Evolutionary conservation across 75 land plant species (phyloP), one percentile per base, ranked within the genome.

Genomic region (Pinus taeda): DNA sequence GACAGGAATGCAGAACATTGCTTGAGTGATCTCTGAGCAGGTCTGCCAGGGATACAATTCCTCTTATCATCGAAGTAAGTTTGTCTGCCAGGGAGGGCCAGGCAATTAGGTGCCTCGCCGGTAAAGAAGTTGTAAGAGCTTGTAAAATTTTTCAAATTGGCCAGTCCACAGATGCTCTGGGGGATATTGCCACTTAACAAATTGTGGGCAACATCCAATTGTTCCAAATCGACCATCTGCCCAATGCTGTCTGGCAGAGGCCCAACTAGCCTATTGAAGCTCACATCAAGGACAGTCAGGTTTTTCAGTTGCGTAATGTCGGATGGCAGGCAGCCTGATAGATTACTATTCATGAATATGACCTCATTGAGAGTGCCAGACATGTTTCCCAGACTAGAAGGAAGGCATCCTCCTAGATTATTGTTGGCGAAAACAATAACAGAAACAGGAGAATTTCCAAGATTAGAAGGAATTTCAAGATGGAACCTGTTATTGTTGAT

Each of bases 51-150:
- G 59, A 93, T 57, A 74, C 95, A 93, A 75, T 93, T 93, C 75
- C 65, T 20, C 3, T 53, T 30, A 29, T 85, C 91, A 69, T 89
- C 79, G 26, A 82, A 75, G 3, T 62, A 74, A 4, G 57, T 75
- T 15, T 74, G 79, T 15, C 29, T 37, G 39, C 37, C 15, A 57
- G 73, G 76, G 30, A 90, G 56, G 33, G 76, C 75, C 17, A 84
- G 55, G 72, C 96, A 93, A 26, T 33, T 53, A 17, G 86, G 89
- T 13, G 89, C 77, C 74, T 90, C 89, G 6, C 86, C 86, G 12
- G 88, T 85, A 84, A 94, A 94, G 81, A 79, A 85, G 64, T 94
- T 94, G 78, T 90, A 84, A 20, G 90, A 81, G 58, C 78, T 81
- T 1, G 88, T 84, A 57, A 94, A 88, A 65, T 89, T 88, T 60